Percentiles rank a stretch among this genome's conserved stretches.
Evolutionary conservation across 345 rosid species (phyloP).

Genomic region (Mallotus nudiflorus): DNA sequence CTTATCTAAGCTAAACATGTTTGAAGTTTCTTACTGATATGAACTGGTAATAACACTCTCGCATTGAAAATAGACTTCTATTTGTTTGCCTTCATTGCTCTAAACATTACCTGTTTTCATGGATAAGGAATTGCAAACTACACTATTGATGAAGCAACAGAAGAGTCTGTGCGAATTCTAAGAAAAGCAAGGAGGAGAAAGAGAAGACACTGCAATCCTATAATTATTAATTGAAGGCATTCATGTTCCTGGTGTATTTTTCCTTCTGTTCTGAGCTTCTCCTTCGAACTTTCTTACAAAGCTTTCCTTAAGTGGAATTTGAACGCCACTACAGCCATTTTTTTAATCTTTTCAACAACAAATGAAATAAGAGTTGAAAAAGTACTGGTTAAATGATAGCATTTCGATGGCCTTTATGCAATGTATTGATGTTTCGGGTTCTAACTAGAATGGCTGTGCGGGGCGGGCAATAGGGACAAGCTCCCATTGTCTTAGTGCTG

Average conservation of each 20-base stretch:
- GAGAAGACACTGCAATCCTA: conserved; percentile 55
- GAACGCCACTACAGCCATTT: too few relatives aligned
- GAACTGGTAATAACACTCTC: background rate
- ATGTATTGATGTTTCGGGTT: too few relatives aligned
- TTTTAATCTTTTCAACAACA: too few relatives aligned
- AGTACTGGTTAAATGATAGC: too few relatives aligned
- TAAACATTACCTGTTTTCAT: conserved; percentile 11
- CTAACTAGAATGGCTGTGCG: too few relatives aligned
- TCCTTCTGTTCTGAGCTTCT: background rate
- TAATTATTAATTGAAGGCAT: conserved; percentile 73
- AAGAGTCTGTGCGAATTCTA: conserved; percentile 64
- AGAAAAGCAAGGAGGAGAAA: conserved; percentile 76
- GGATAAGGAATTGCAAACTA: conserved; percentile 22
- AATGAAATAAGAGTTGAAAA: too few relatives aligned
- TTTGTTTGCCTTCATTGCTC: background rate
- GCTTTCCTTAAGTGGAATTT: background rate
- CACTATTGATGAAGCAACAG: conserved; percentile 49
- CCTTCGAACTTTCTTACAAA: background rate
- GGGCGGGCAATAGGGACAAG: too few relatives aligned
- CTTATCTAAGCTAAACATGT: background rate
- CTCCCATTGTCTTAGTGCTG: background rate
- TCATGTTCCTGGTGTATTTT: background rate
- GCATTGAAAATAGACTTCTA: background rate
- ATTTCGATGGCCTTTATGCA: too few relatives aligned
- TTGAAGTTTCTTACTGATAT: background rate